Base-by-base conservation (phyloP, 148 eudicot genomes). In the Rhododendron vialii region DNA sequence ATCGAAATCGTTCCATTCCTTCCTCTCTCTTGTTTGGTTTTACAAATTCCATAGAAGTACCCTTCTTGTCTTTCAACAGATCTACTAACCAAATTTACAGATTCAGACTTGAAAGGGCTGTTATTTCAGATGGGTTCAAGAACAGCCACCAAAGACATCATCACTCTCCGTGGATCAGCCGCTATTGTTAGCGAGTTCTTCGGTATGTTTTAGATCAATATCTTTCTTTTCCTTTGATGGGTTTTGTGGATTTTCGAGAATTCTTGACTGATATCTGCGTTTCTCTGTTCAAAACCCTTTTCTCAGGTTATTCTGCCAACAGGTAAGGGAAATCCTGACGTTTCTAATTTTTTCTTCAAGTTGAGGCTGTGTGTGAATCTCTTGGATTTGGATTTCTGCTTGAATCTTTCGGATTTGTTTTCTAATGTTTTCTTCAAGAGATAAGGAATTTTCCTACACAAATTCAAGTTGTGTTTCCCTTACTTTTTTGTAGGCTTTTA, bases 251-350 rank as follows among this genome's bases (percentile, higher is more conserved):
- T 26, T 3, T 50, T 71, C 47, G 10, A 20, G 73, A 80, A 87
- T 20, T 20, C 24, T 41, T 82, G 81, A 81, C 80, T 88, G 35
- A 86, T 88, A 55, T 71, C 18, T 36, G 26, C 69, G 3, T 57
- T 74, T 11, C 33, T 33, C 45, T 61, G 59, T 50, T 1, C 15
- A 71, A 82, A 80, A 55, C 65, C 50, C 50, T 85, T 87, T 91
- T 81, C 94, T 81, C 96, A 96, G 99, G 99, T 78, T 96, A 96
- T 90, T 98, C 99, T 55, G 98, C 98, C 33, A 96, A 96, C 87
- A 96, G 99, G 99, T 96, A 65, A 89, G 86, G 80, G 65, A 59
- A 59, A 11, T 8, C 24, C 30, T 73, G 18, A 14, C 18, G 13
- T 33, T 33, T 14, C 22, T 41, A 38, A 14, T 55, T 11, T 4